Conservation (phyloP, 139 green algal genomes). For the Pedinophyceae sp. region DNA sequence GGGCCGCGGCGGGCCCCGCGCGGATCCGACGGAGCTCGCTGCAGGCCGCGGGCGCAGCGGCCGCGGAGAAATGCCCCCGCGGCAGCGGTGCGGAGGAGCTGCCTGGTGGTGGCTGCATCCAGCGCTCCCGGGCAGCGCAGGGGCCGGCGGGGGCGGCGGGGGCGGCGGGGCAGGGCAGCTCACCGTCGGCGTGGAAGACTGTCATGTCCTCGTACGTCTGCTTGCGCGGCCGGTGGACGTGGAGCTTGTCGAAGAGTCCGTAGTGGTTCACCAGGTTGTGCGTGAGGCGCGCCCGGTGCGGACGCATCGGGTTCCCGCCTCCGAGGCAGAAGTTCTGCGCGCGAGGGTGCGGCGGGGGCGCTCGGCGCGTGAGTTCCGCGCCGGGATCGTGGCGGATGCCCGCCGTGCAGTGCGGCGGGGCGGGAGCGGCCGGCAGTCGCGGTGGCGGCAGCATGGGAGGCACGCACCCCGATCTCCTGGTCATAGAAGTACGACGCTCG, state of each 20-base stretch:
- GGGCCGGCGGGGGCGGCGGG: too few relatives aligned
- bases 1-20: not conserved
- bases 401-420: not conserved
- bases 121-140: too few relatives aligned
- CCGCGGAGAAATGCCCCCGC: not conserved
- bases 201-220: slow-evolving; percentile 52
- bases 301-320: slow-evolving; percentile 75
- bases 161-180: too few relatives aligned
- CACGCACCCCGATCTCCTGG: slow-evolving; percentile 57
- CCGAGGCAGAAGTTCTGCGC: slow-evolving; percentile 34
- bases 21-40: not conserved
- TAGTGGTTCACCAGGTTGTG: slow-evolving; percentile 87
- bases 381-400: not conserved
- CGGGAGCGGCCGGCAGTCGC: not conserved
- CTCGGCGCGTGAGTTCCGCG: not conserved
- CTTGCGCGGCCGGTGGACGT: slow-evolving; percentile 47
- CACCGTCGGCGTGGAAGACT: slow-evolving; percentile 87
- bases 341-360: not conserved
- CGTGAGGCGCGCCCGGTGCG: slow-evolving; percentile 86
- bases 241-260: slow-evolving; percentile 61
- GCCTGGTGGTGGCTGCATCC: too few relatives aligned
- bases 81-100: too few relatives aligned
- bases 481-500: slow-evolving; percentile 87
- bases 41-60: not conserved
- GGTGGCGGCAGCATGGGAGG: not conserved